phyloP scores from a whole-genome alignment of 1,139 yeast genomes.

The Debaryomyces robertsiae region DNA sequence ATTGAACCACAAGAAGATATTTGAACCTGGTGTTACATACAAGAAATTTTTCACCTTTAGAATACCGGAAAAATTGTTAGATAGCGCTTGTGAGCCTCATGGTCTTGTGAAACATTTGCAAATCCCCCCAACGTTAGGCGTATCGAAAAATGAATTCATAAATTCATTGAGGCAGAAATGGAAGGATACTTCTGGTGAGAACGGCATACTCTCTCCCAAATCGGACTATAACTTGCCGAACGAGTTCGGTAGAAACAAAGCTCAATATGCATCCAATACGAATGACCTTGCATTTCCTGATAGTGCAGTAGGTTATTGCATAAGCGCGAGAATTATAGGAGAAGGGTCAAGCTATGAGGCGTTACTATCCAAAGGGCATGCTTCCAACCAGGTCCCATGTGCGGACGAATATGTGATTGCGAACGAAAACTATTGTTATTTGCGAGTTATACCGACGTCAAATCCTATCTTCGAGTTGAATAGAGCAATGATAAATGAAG shows the following conservation, averaged over 20 bases:
- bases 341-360: conserved; percentile 32
- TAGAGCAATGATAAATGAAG: conserved; percentile 35
- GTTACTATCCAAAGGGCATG: conserved; percentile 20
- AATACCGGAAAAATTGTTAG: conserved; percentile 41
- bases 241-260: conserved; percentile 4
- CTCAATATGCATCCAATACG: conserved; percentile 27
- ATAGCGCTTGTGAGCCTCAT: conserved; percentile 37
- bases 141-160: conserved; percentile 30
- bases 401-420: conserved; percentile 42
- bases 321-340: conserved; percentile 42
- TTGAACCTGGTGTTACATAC: conserved; percentile 37
- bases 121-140: conserved; percentile 40
- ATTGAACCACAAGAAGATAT: conserved; percentile 30
- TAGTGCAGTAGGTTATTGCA: conserved; percentile 36
- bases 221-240: neutral
- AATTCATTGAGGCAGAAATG: conserved; percentile 32
- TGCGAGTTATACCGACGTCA: conserved; percentile 28
- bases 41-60: conserved; percentile 45
- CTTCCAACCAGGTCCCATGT: conserved; percentile 18
- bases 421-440: conserved; percentile 34
- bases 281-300: conserved; percentile 37
- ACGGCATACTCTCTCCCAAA: conserved; percentile 4
- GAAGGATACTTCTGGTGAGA: conserved; percentile 21
- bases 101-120: conserved; percentile 39
- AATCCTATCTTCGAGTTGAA: conserved; percentile 32